Conservation (phyloP, 2,329 filamentous ascomycete species). For the Diaporthe ampelina region DNA sequence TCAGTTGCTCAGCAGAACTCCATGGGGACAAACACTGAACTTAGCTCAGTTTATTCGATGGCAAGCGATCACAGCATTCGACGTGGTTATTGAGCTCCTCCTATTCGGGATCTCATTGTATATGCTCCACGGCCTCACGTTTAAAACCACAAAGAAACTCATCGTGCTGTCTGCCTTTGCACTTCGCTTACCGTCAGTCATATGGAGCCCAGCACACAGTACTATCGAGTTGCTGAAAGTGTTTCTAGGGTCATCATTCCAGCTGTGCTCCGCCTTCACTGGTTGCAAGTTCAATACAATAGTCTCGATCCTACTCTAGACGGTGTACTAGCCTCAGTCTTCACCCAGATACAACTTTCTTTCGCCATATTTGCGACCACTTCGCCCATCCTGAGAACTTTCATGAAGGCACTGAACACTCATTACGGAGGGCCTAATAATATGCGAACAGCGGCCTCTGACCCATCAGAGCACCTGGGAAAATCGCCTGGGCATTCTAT, state of each 20-base stretch:
- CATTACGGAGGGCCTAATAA: slow-evolving; percentile 47
- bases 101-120: slow-evolving; percentile 54
- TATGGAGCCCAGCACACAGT: not conserved
- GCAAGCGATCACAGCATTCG: slow-evolving; percentile 54
- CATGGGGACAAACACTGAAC: not conserved
- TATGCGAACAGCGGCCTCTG: not conserved
- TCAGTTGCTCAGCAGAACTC: slow-evolving; percentile 43
- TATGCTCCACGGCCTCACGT: slow-evolving; percentile 55
- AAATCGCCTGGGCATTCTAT: not conserved
- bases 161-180: slow-evolving; percentile 57
- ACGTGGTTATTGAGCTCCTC: slow-evolving; percentile 55
- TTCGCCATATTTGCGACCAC: slow-evolving; percentile 58
- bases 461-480: not conserved
- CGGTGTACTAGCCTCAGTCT: slow-evolving; percentile 52
- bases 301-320: slow-evolving; percentile 54
- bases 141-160: slow-evolving; percentile 53
- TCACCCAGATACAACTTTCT: slow-evolving; percentile 56
- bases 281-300: slow-evolving; percentile 48
- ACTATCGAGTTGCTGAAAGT: slow-evolving; percentile 16
- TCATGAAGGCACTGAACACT: slow-evolving; percentile 54
- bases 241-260: slow-evolving; percentile 54
- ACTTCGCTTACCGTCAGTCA: slow-evolving; percentile 55
- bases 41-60: slow-evolving; percentile 52
- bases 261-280: slow-evolving; percentile 54
- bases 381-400: slow-evolving; percentile 59